Evolutionary conservation across 352 stramenopile species (phyloP).

Genomic region (Elongisporangium undulatum): DNA sequence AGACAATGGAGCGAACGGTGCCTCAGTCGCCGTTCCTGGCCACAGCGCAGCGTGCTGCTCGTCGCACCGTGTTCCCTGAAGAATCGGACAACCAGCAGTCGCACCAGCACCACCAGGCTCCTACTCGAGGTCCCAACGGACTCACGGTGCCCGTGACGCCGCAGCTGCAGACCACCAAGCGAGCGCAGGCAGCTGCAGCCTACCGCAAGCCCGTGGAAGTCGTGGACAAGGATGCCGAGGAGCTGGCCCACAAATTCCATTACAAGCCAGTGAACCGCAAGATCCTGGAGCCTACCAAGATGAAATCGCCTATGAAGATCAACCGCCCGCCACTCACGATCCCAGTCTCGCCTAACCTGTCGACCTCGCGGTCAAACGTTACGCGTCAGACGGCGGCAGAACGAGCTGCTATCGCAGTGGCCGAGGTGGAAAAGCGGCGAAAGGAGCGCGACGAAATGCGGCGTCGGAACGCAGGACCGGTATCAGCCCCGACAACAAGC

Average conservation of each 20-base stretch:
- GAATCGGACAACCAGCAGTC: conserved; percentile 1
- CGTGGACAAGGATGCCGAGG: conserved; percentile 66
- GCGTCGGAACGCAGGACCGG: conserved; percentile 26
- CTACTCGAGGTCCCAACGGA: conserved; percentile 5
- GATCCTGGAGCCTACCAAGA: conserved; percentile 36
- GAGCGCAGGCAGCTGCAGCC: conserved; percentile 33
- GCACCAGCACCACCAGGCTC: background rate
- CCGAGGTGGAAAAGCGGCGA: conserved; percentile 33
- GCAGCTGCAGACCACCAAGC: conserved; percentile 58
- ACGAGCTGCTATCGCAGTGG: conserved; percentile 21
- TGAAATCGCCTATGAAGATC: conserved; percentile 15
- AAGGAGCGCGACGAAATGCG: conserved; percentile 32
- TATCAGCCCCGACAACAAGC: conserved; percentile 4
- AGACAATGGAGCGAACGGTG: background rate
- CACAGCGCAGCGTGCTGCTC: conserved; percentile 31
- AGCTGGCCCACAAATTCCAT: conserved; percentile 77
- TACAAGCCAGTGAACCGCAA: conserved; percentile 52
- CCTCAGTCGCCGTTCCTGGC: conserved; percentile 29
- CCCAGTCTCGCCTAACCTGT: conserved; percentile 35
- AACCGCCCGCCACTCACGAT: conserved; percentile 34
- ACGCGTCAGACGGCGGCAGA: conserved; percentile 24
- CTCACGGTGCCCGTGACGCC: conserved; percentile 54
- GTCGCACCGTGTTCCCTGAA: conserved; percentile 18
- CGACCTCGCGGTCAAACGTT: conserved; percentile 20
- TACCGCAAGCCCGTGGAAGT: conserved; percentile 53